These are phyloP conservation scores for Suhomyces taliae DNA, from an alignment of 1,139 yeast species.

Conservation along the genomic window DNA sequence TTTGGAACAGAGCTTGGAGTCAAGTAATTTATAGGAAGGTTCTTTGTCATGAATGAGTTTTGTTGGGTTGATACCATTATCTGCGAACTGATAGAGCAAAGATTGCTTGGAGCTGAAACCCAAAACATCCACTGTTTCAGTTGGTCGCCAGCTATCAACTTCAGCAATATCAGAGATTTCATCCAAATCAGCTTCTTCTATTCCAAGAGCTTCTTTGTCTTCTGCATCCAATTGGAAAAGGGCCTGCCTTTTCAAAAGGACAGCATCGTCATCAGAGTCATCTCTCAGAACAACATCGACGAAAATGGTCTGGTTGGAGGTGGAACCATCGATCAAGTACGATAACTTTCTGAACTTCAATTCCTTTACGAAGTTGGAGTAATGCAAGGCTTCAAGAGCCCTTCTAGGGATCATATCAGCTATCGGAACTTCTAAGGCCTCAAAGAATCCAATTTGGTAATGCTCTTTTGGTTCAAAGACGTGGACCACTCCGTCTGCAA, in stretches of 20 bases:
- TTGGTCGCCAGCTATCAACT: conserved; percentile 11
- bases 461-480: conserved; percentile 33
- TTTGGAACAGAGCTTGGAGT: conserved; percentile 34
- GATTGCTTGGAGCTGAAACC: conserved; percentile 33
- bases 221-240: not conserved
- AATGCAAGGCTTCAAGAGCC: conserved; percentile 69
- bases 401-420: conserved; percentile 66
- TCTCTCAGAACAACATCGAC: conserved; percentile 47
- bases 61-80: conserved; percentile 43
- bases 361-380: conserved; percentile 68
- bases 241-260: not conserved
- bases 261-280: conserved; percentile 30
- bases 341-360: conserved; percentile 61
- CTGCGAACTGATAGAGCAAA: conserved; percentile 67
- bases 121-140: not conserved
- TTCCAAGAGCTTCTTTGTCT: not conserved
- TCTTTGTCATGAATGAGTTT: conserved; percentile 2
- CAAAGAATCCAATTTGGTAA: conserved; percentile 26
- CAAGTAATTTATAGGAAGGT: conserved; percentile 18
- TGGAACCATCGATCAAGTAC: conserved; percentile 54
- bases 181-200: not conserved
- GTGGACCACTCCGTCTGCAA: conserved; percentile 66
- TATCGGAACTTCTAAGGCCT: conserved; percentile 24
- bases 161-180: not conserved
- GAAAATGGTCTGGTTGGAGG: conserved; percentile 57